Base-by-base conservation (phyloP, 257 asterid genomes). In the Nicotiana undulata region DNA sequence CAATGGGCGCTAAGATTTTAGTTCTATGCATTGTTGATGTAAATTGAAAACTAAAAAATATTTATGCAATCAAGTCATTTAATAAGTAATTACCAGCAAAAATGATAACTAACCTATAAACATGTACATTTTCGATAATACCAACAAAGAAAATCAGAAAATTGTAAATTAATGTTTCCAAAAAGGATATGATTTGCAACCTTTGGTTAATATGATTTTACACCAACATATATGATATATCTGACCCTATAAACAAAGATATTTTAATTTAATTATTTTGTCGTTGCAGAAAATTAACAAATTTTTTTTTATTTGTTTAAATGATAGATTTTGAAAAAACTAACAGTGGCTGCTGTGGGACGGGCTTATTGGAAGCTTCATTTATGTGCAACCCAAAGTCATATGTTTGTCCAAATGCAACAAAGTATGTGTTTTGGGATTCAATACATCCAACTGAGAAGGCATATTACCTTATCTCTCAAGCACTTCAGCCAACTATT, bases 261-360 rank as follows among this genome's bases (percentile, higher is more conserved):
- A 37, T 37, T 37, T 6, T n/a, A n/a, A n/a, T n/a, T 37, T 37
- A 37, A 7, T 37, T 37, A 37, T 37, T 37, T 37, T 7, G 9
- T 37, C 0, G 44, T 1, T 6, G 46, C 58, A 52, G 58, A 52
- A 1, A 52, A 52, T 52, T 52, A 52, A 52, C 58, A 15, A 52
- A 51, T 3, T 28, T 5, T n/a, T 13, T 17, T 6, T 37, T 4
- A 28, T 51, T 24, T 53, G 7, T 66, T 34, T 67, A 2, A 6
- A 44, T 26, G 46, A 46, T 76, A 93, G 98, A 82, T 82, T 92
- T 94, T 76, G 95, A 89, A 10, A 88, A 82, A 31, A 93, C 89
- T 29, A 80, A 74, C 46, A 46, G 40, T 22, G 98, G 98, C 10
- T 94, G 98, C 70, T 94, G 98, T n/a, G 98, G 98, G 28, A 86